Conservation (phyloP, 257 asterid genomes). For the Lantana camara region DNA sequence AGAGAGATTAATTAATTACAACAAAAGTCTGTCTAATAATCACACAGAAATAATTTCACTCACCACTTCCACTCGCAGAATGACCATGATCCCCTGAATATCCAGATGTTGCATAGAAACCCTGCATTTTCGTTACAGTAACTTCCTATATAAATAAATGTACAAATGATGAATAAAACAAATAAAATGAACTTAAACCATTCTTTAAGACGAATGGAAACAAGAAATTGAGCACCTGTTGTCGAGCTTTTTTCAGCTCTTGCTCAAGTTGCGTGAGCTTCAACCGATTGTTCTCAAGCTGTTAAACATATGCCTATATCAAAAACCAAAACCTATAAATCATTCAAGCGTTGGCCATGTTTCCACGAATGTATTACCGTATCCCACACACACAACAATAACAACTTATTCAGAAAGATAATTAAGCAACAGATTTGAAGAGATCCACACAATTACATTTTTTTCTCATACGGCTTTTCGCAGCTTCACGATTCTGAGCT, state of each 20-base stretch:
- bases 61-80: slow-evolving; percentile 62
- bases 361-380: neutral
- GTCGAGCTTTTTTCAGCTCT: slow-evolving; percentile 75
- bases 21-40: neutral
- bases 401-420: neutral
- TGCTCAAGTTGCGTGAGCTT: slow-evolving; percentile 83
- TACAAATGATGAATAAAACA: neutral
- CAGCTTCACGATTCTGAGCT: slow-evolving; percentile 99
- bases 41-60: slow-evolving; percentile 20
- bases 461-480: slow-evolving; percentile 93
- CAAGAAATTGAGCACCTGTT: slow-evolving; percentile 57
- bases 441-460: slow-evolving; percentile 52
- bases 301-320: slow-evolving; percentile 91
- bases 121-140: slow-evolving; percentile 42
- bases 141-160: neutral
- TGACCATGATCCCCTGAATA: slow-evolving; percentile 50
- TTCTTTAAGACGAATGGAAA: no score
- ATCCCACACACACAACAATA: neutral
- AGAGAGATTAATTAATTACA: neutral
- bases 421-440: neutral
- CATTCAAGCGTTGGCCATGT: slow-evolving; percentile 18
- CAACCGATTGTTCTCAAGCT: slow-evolving; percentile 79
- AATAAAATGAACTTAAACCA: no score
- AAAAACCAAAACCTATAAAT: slow-evolving; percentile 25
- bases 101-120: slow-evolving; percentile 45